Conservation (phyloP, 2,329 filamentous ascomycete species). For the Cryphonectria parasitica region DNA sequence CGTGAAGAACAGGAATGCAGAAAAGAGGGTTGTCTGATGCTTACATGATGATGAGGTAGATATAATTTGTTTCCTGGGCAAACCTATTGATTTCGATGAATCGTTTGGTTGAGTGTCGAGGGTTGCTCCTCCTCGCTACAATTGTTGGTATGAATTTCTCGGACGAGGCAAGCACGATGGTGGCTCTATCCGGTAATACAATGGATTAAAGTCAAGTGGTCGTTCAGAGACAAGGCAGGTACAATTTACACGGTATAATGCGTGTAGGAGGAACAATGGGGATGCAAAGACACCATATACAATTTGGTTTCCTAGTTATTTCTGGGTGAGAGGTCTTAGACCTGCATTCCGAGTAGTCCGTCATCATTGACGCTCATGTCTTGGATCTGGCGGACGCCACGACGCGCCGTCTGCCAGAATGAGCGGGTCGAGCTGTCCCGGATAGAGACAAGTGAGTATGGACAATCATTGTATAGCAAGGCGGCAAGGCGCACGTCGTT, state of each 20-base stretch:
- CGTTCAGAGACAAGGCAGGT: neutral
- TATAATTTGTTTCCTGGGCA: neutral
- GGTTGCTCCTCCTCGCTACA: conserved; percentile 21
- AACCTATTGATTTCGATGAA: neutral
- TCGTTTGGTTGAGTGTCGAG: neutral
- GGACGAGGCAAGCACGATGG: neutral
- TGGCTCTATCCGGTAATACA: neutral
- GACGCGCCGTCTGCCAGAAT: neutral
- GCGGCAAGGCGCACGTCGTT: neutral
- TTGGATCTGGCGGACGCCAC: conserved; percentile 16
- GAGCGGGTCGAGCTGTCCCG: conserved; percentile 4
- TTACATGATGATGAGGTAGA: conserved; percentile 31
- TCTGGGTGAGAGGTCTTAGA: neutral
- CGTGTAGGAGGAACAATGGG: neutral
- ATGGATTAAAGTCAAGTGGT: neutral
- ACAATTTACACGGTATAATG: neutral
- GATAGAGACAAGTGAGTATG: conserved; percentile 2
- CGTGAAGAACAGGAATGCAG: neutral
- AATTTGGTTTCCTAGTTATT: neutral
- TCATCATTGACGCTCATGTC: conserved; percentile 26
- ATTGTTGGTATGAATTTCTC: conserved; percentile 8
- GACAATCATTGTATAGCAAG: neutral
- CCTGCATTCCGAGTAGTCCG: conserved; percentile 12
- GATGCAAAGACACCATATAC: neutral
- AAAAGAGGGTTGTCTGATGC: conserved; percentile 12